Percentiles rank a stretch among this genome's conserved stretches.
Evolutionary conservation across 1,284 basidiomycete species (phyloP).

Genomic region (Porphyrellus sp.): DNA sequence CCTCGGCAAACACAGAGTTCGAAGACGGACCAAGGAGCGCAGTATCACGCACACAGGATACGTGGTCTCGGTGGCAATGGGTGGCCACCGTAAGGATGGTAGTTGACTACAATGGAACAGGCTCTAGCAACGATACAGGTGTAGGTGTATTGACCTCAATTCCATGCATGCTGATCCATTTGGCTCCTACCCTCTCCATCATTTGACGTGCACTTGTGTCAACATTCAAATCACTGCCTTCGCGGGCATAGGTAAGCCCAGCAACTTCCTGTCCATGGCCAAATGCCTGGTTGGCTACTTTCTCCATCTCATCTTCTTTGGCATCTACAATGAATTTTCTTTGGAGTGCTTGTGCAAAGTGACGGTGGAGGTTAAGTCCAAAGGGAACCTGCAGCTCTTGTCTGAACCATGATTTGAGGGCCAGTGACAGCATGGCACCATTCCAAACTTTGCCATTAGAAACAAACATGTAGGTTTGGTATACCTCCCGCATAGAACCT

Average conservation of each 20-base stretch:
- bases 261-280: neutral
- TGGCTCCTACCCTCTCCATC: neutral
- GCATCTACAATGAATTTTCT: neutral
- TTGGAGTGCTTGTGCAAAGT: neutral
- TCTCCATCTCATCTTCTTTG: neutral
- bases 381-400: neutral
- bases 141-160: too few species aligned
- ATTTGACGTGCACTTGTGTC: neutral
- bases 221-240: neutral
- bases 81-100: too few species aligned
- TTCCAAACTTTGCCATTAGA: neutral
- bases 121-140: too few species aligned
- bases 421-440: neutral
- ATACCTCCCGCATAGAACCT: neutral
- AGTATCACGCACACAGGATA: constrained; percentile 47
- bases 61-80: constrained; percentile 41
- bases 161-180: neutral
- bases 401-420: neutral
- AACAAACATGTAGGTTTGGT: neutral
- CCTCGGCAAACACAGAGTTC: constrained; percentile 65
- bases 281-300: neutral
- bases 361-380: neutral
- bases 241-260: neutral
- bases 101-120: too few species aligned
- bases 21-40: constrained; percentile 44